Evolutionary conservation across 179 eudicot genomes (phyloP).

Genomic region (Silene coronaria): DNA sequence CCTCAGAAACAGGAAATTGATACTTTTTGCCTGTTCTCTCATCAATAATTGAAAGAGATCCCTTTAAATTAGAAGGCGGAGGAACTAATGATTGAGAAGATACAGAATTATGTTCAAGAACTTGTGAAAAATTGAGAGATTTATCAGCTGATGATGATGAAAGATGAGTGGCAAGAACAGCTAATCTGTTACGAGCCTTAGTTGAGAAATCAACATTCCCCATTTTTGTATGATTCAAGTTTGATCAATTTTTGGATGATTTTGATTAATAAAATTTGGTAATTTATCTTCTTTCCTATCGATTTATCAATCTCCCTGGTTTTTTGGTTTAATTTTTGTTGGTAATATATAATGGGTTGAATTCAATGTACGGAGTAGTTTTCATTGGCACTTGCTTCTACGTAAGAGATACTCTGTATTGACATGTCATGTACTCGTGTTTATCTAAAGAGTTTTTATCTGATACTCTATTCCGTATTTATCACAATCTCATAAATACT

Average conservation of each 20-base stretch:
- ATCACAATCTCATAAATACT: too few relatives aligned
- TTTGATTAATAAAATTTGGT: too few relatives aligned
- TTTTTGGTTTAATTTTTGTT: too few relatives aligned
- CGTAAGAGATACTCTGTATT: too few relatives aligned
- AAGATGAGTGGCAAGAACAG: conserved; percentile 82
- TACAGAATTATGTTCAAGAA: conserved; percentile 39
- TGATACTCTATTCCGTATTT: too few relatives aligned
- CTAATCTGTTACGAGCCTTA: conserved; percentile 58
- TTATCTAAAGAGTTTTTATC: too few relatives aligned
- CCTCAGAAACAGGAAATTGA: conserved; percentile 66
- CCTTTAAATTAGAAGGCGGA: conserved; percentile 72
- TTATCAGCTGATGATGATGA: conserved; percentile 33
- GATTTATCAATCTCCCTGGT: too few relatives aligned
- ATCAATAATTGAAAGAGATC: conserved; percentile 56
- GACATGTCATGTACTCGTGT: too few relatives aligned
- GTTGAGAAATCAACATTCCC: conserved; percentile 35
- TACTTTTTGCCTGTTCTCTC: conserved; percentile 75
- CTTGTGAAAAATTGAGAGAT: conserved; percentile 26
- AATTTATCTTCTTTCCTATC: too few relatives aligned
- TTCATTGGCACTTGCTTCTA: too few relatives aligned
- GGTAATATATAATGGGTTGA: too few relatives aligned
- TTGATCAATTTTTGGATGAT: background rate
- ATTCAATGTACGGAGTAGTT: too few relatives aligned
- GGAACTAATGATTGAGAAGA: conserved; percentile 42
- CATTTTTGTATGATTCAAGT: conserved; percentile 26